Conservation (phyloP, 176 grass and related monocot species). For the Carex littledalei region DNA sequence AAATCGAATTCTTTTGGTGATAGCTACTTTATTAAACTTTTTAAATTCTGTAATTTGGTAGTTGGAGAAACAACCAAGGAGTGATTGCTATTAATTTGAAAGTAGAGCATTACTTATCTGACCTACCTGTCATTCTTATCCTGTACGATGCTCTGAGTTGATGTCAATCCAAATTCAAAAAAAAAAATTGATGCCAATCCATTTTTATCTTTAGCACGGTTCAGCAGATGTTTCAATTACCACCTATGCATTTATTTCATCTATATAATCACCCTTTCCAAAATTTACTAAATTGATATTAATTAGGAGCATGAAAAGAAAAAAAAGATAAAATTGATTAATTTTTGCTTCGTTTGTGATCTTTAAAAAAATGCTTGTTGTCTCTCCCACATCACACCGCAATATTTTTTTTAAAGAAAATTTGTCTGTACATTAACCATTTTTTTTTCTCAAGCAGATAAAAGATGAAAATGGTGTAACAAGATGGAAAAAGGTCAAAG, state of each 20-base stretch:
- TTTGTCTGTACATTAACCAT: neutral
- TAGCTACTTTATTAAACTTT: neutral
- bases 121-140: neutral
- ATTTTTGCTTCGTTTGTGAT: no score
- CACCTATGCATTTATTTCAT: neutral
- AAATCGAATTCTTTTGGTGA: neutral
- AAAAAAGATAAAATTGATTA: neutral
- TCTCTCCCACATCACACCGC: neutral
- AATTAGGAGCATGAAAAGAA: neutral
- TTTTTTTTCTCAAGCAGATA: conserved; percentile 2
- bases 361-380: neutral
- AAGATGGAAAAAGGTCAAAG: conserved; percentile 26
- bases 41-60: neutral
- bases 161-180: neutral
- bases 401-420: neutral
- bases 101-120: neutral
- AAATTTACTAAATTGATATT: neutral
- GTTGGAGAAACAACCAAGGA: neutral
- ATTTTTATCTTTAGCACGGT: neutral
- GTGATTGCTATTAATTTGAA: neutral
- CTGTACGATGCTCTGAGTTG: neutral
- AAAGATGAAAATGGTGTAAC: conserved; percentile 22
- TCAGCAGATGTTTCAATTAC: neutral
- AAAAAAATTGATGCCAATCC: neutral
- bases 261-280: neutral